Evolutionary conservation across 805 yeast species (phyloP).

Genomic region (Candida insectorum): DNA sequence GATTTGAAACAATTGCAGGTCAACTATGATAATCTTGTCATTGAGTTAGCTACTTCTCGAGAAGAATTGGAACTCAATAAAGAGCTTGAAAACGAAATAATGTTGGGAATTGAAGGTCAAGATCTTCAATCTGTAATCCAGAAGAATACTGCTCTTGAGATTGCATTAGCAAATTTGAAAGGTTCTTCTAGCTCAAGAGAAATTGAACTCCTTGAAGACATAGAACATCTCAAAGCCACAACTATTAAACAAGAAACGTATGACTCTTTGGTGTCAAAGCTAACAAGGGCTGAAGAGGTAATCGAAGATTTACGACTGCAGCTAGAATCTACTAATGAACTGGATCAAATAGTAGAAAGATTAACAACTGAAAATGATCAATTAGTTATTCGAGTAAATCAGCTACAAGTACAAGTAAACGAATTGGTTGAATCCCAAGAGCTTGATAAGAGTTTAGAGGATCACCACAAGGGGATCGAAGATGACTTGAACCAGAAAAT

Average conservation of each 20-base stretch:
- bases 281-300: slow-evolving; percentile 19
- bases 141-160: slow-evolving; percentile 38
- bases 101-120: slow-evolving; percentile 1
- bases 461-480: slow-evolving; percentile 41
- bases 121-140: slow-evolving; percentile 15
- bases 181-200: slow-evolving; percentile 2
- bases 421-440: slow-evolving; percentile 50
- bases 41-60: slow-evolving; percentile 27
- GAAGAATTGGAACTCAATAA: slow-evolving; percentile 36
- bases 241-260: slow-evolving; percentile 21
- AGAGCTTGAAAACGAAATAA: slow-evolving; percentile 33
- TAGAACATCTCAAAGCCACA: slow-evolving; percentile 5
- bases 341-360: slow-evolving; percentile 33
- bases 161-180: slow-evolving; percentile 26
- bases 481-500: slow-evolving; percentile 41
- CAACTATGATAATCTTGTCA: slow-evolving; percentile 26
- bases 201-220: slow-evolving; percentile 5
- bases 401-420: slow-evolving; percentile 33
- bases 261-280: slow-evolving; percentile 27
- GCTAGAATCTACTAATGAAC: slow-evolving; percentile 31
- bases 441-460: slow-evolving; percentile 50
- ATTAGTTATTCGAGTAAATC: slow-evolving; percentile 28
- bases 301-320: slow-evolving; percentile 27
- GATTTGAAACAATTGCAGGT: slow-evolving; percentile 22
- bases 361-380: slow-evolving; percentile 33